A percentile compares a stretch with the other conserved stretches of the same genome.
These are phyloP conservation scores for Gillenia trifoliata DNA, from an alignment of 306 rosid species.

Conservation along the genomic window DNA sequence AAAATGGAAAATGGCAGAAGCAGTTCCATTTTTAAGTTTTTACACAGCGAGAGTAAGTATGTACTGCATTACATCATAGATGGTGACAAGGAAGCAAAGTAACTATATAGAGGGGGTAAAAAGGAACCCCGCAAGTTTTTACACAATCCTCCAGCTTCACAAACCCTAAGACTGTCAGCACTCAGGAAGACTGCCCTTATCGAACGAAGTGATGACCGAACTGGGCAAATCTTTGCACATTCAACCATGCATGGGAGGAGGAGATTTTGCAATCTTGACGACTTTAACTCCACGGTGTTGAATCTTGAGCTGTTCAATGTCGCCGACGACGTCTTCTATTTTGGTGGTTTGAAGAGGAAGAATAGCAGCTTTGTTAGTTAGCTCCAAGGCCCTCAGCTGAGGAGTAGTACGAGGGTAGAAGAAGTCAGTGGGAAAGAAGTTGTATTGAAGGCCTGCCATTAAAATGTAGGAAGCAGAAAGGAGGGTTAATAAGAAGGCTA, in stretches of 20 bases:
- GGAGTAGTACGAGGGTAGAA: conserved; percentile 17
- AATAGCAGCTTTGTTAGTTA: not conserved
- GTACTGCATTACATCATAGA: too few relatives aligned
- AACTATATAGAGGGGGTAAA: not conserved
- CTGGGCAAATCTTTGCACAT: too few relatives aligned
- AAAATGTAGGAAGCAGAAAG: not conserved
- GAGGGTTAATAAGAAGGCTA: not conserved
- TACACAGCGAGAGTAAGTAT: too few relatives aligned
- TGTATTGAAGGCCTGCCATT: conserved; percentile 31
- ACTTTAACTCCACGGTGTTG: not conserved
- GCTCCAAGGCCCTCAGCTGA: not conserved
- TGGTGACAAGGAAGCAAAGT: too few relatives aligned
- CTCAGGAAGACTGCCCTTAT: too few relatives aligned
- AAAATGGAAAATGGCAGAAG: too few relatives aligned
- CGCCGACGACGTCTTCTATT: not conserved
- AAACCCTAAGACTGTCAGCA: too few relatives aligned
- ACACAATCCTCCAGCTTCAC: too few relatives aligned
- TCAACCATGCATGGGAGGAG: conserved; percentile 1
- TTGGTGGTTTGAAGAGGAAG: not conserved
- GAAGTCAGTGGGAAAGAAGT: not conserved
- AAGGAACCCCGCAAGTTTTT: too few relatives aligned
- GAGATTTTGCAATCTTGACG: not conserved
- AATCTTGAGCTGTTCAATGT: not conserved
- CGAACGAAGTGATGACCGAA: too few relatives aligned
- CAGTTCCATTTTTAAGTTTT: too few relatives aligned